These are phyloP conservation scores for Ceratopteris richardii DNA, from an alignment of 75 land plant genomes.

Conservation along the genomic window DNA sequence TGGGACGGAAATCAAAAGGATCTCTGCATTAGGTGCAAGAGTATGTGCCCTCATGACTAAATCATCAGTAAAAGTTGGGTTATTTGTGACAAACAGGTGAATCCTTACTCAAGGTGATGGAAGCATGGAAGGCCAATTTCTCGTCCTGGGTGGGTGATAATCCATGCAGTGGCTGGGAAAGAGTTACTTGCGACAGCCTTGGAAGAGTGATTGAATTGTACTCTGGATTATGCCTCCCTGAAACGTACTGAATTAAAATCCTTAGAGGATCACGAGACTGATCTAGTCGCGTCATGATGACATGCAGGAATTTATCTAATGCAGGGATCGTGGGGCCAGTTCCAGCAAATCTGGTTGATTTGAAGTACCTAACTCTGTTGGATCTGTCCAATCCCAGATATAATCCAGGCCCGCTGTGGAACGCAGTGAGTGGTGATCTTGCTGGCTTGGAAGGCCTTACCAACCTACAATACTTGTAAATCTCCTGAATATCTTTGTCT, in stretches of 20 bases:
- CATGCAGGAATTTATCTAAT: conserved; percentile 1
- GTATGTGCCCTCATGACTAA: too few species aligned
- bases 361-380: neutral
- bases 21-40: too few species aligned
- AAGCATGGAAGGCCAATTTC: neutral
- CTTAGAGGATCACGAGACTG: too few species aligned
- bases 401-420: neutral
- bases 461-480: conserved; percentile 1
- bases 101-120: neutral
- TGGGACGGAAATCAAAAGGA: too few species aligned
- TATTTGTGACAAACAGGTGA: too few species aligned
- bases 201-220: neutral
- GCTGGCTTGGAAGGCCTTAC: neutral
- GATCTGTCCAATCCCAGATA: neutral
- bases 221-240: too few species aligned
- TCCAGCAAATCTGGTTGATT: neutral
- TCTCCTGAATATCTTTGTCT: too few species aligned
- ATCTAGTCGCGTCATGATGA: too few species aligned
- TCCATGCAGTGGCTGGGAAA: neutral
- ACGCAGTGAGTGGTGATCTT: neutral
- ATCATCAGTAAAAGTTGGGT: too few species aligned
- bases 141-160: neutral
- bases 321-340: neutral
- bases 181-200: neutral
- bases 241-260: too few species aligned